Percentiles rank a stretch among this genome's conserved stretches.
phyloP scores from a whole-genome alignment of 108 stramenopile species.

The Discostella stelligeroides region DNA sequence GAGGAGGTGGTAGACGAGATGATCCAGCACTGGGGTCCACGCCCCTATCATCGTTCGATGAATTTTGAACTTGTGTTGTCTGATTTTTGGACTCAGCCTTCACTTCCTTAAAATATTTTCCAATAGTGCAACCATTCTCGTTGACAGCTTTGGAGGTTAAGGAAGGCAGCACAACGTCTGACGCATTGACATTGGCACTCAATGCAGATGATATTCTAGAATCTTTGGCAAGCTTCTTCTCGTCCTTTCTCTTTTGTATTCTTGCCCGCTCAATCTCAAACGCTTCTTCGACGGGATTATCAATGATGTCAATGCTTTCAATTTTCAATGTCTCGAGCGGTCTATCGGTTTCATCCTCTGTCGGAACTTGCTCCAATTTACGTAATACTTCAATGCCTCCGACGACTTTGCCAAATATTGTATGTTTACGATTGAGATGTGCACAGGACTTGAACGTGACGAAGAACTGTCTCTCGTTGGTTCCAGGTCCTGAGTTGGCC shows the following conservation, averaged over 20 bases:
- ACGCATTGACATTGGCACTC: slow-evolving; percentile 3
- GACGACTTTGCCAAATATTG: slow-evolving; percentile 93
- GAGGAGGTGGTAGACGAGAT: slow-evolving; percentile 55
- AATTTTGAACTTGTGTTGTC: slow-evolving; percentile 13
- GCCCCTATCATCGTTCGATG: slow-evolving; percentile 1
- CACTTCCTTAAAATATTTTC: slow-evolving; percentile 46
- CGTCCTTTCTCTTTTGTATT: slow-evolving; percentile 47
- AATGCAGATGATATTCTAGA: slow-evolving; percentile 19
- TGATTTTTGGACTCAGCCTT: slow-evolving; percentile 18
- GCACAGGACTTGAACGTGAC: slow-evolving; percentile 85
- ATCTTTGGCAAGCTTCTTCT: slow-evolving; percentile 20
- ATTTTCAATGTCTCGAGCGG: slow-evolving; percentile 66
- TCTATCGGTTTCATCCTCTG: slow-evolving; percentile 75
- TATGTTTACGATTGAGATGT: slow-evolving; percentile 97
- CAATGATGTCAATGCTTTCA: slow-evolving; percentile 56
- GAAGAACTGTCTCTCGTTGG: slow-evolving; percentile 95
- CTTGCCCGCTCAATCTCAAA: slow-evolving; percentile 63
- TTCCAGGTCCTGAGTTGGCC: slow-evolving; percentile 95
- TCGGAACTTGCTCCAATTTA: slow-evolving; percentile 66
- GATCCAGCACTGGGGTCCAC: neutral
- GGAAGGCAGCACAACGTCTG: too few relatives aligned
- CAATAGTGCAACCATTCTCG: slow-evolving; percentile 24
- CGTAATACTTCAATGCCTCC: slow-evolving; percentile 79
- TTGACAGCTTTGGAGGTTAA: neutral
- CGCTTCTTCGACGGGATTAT: slow-evolving; percentile 77